Percentiles rank a stretch among this genome's conserved stretches.
These are phyloP conservation scores for Pichia membranifaciens DNA, from an alignment of 805 yeast genomes.

Conservation along the genomic window DNA sequence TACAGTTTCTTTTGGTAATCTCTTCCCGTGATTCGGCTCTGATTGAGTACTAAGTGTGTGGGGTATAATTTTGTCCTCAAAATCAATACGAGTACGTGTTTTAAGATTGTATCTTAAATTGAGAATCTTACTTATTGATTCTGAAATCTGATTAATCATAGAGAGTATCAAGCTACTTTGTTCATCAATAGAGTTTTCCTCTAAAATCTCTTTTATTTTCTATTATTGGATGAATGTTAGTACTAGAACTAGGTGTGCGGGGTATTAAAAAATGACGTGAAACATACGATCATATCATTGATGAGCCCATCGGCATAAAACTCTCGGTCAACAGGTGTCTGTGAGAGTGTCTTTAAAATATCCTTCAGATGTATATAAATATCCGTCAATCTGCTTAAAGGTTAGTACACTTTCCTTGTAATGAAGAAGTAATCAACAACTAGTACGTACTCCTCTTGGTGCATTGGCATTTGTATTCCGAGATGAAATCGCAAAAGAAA, in stretches of 20 bases:
- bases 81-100: neutral
- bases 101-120: constrained; percentile 2
- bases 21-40: neutral
- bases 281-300: constrained; percentile 6
- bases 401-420: neutral
- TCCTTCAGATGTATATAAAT: constrained; percentile 6
- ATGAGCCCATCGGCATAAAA: neutral
- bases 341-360: neutral
- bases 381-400: constrained; percentile 4
- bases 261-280: neutral
- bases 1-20: constrained; percentile 5
- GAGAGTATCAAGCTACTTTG: constrained; percentile 1
- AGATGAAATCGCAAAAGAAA: no score
- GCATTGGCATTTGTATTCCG: neutral
- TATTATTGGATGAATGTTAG: constrained; percentile 2
- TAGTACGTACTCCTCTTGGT: constrained; percentile 2
- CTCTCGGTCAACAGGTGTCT: constrained; percentile 3
- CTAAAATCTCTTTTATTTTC: neutral
- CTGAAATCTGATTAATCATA: constrained; percentile 3
- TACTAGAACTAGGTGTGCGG: neutral
- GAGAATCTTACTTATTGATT: constrained; percentile 1
- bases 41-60: neutral
- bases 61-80: neutral
- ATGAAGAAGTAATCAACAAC: neutral
- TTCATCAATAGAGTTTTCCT: neutral